Conservation (phyloP, 805 yeast species). For the Starmera amethionina region DNA sequence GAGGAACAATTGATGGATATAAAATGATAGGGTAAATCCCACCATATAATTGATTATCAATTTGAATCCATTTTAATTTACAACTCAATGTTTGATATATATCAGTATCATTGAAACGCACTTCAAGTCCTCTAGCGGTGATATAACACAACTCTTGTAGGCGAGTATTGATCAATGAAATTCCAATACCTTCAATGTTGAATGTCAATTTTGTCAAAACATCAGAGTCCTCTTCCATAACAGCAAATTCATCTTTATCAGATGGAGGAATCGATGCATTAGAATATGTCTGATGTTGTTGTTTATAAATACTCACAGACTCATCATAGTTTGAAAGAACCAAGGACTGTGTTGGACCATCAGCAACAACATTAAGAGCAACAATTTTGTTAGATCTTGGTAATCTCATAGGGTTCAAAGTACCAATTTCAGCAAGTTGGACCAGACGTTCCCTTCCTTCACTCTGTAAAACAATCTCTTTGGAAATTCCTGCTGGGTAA, state of each 20-base stretch:
- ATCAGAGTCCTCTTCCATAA: slow-evolving; percentile 27
- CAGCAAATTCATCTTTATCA: slow-evolving; percentile 42
- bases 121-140: slow-evolving; percentile 73
- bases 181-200: slow-evolving; percentile 75
- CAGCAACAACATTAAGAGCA: slow-evolving; percentile 88
- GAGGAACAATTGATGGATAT: slow-evolving; percentile 86
- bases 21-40: slow-evolving; percentile 80
- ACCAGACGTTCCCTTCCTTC: slow-evolving; percentile 69
- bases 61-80: slow-evolving; percentile 89
- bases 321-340: slow-evolving; percentile 79
- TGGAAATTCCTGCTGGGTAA: slow-evolving; percentile 81
- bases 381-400: slow-evolving; percentile 49
- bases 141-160: slow-evolving; percentile 74
- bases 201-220: slow-evolving; percentile 36
- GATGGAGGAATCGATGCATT: slow-evolving; percentile 23
- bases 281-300: slow-evolving; percentile 18
- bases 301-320: slow-evolving; percentile 62
- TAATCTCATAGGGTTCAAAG: slow-evolving; percentile 74
- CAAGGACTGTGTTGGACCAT: slow-evolving; percentile 88
- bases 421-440: slow-evolving; percentile 89
- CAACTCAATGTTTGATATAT: slow-evolving; percentile 69
- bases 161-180: slow-evolving; percentile 68
- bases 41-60: slow-evolving; percentile 87
- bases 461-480: slow-evolving; percentile 66
- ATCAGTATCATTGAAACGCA: slow-evolving; percentile 76